Percentiles rank a stretch among this genome's conserved stretches.
These are phyloP conservation scores for Stachybotrys echinatus DNA, from an alignment of 2,329 filamentous ascomycete species.

Conservation along the genomic window DNA sequence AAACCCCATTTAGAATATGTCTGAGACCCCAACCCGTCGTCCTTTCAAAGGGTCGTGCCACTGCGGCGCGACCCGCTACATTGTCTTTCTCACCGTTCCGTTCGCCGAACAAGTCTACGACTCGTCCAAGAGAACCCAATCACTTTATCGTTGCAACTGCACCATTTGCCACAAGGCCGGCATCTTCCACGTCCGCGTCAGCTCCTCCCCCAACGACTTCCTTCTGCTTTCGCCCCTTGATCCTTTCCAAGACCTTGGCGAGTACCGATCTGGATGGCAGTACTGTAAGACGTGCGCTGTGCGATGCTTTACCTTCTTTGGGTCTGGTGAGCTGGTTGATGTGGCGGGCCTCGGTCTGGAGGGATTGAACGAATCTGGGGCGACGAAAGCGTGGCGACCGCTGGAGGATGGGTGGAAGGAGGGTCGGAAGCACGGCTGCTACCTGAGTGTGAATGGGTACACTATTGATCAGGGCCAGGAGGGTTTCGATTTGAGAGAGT, in stretches of 20 bases:
- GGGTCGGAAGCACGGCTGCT: conserved; percentile 11
- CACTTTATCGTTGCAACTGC: conserved; percentile 40
- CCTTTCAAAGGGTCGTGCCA: conserved; percentile 37
- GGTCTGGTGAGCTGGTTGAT: conserved; percentile 24
- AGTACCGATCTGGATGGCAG: conserved; percentile 38
- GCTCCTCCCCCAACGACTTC: conserved; percentile 33
- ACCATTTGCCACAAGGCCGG: conserved; percentile 42
- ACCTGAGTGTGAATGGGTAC: conserved; percentile 31
- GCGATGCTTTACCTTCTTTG: conserved; percentile 33
- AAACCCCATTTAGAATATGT: neutral
- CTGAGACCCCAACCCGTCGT: conserved; percentile 1
- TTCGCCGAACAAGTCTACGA: conserved; percentile 4
- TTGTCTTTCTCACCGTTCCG: conserved; percentile 37
- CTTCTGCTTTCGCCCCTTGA: conserved; percentile 35
- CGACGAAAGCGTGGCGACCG: conserved; percentile 21
- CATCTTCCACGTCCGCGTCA: conserved; percentile 38
- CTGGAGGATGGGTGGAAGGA: conserved; percentile 13
- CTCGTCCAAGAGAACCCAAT: conserved; percentile 7
- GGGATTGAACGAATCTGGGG: neutral
- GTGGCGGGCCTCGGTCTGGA: conserved; percentile 3
- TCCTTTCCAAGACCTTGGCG: conserved; percentile 29
- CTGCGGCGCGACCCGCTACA: conserved; percentile 37
- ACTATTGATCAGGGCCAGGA: conserved; percentile 30
- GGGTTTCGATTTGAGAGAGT: conserved; percentile 29
- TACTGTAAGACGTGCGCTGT: conserved; percentile 43